Conservation (phyloP, 495 filamentous ascomycete species). For the Aspergillus incahuasiensis region DNA sequence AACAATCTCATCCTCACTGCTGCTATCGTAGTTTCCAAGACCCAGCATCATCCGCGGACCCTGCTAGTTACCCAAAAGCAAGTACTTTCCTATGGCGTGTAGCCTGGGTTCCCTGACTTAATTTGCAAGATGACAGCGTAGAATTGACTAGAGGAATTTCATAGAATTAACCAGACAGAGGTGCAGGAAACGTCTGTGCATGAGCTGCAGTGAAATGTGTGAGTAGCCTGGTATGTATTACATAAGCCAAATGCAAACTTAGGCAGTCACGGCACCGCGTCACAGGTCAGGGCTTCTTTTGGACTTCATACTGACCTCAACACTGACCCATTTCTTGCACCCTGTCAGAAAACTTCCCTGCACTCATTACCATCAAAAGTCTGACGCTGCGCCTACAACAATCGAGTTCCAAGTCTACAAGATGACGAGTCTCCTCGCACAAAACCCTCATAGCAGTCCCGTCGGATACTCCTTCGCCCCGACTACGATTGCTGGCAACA, state of each 20-base stretch:
- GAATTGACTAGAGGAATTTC: no score
- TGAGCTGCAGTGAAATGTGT: no score
- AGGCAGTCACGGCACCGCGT: constrained; percentile 42
- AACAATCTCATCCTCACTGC: constrained; percentile 65
- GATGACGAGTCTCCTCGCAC: constrained; percentile 46
- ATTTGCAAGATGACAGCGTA: no score
- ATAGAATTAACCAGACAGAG: no score
- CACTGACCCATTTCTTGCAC: not conserved
- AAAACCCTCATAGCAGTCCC: constrained; percentile 38
- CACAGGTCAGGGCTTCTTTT: constrained; percentile 24
- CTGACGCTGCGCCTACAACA: no score
- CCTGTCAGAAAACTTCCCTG: not conserved
- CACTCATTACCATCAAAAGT: no score
- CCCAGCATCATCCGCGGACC: constrained; percentile 50
- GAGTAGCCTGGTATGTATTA: constrained; percentile 17
- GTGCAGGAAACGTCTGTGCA: no score
- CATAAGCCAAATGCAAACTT: constrained; percentile 41
- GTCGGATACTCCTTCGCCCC: constrained; percentile 60
- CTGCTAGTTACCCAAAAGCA: not conserved
- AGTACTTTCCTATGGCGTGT: no score
- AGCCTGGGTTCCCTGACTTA: no score
- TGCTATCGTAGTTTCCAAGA: constrained; percentile 70
- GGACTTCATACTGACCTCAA: constrained; percentile 5
- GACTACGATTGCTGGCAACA: constrained; percentile 44
- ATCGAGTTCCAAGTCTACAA: no score